These are phyloP conservation scores for Calophaca sinica DNA, from an alignment of 306 rosid genomes.

Conservation along the genomic window DNA sequence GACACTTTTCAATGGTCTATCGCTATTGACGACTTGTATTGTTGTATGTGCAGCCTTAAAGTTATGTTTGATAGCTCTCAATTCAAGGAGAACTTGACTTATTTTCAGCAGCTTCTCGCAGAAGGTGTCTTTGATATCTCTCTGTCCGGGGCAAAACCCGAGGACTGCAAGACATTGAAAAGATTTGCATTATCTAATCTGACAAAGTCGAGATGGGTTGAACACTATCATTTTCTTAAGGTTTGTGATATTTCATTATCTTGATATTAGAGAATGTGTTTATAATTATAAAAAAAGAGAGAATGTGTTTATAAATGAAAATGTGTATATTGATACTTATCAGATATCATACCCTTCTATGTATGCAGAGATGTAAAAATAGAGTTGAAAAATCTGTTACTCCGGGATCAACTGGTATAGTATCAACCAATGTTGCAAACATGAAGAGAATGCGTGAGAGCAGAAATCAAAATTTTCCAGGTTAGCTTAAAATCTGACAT, in stretches of 20 bases:
- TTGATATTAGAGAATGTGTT: not conserved
- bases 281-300: not conserved
- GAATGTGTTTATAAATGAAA: not conserved
- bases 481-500: slow-evolving; percentile 56
- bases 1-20: not conserved
- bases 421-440: slow-evolving; percentile 59
- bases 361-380: slow-evolving; percentile 66
- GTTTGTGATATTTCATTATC: slow-evolving; percentile 58
- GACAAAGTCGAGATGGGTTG: slow-evolving; percentile 83
- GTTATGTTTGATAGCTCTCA: slow-evolving; percentile 77
- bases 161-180: slow-evolving; percentile 86
- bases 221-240: slow-evolving; percentile 73
- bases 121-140: slow-evolving; percentile 89
- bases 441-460: slow-evolving; percentile 63
- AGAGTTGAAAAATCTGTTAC: slow-evolving; percentile 57
- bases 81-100: slow-evolving; percentile 82
- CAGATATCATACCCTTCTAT: slow-evolving; percentile 40
- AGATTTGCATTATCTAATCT: slow-evolving; percentile 71
- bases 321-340: slow-evolving; percentile 19
- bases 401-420: slow-evolving; percentile 52
- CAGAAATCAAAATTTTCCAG: slow-evolving; percentile 74
- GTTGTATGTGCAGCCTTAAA: slow-evolving; percentile 74
- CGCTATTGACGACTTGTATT: slow-evolving; percentile 45
- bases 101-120: slow-evolving; percentile 88
- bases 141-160: slow-evolving; percentile 68